These are phyloP conservation scores for Leptographium wingfieldii DNA, from an alignment of 2,329 filamentous ascomycete species.

Conservation along the genomic window DNA sequence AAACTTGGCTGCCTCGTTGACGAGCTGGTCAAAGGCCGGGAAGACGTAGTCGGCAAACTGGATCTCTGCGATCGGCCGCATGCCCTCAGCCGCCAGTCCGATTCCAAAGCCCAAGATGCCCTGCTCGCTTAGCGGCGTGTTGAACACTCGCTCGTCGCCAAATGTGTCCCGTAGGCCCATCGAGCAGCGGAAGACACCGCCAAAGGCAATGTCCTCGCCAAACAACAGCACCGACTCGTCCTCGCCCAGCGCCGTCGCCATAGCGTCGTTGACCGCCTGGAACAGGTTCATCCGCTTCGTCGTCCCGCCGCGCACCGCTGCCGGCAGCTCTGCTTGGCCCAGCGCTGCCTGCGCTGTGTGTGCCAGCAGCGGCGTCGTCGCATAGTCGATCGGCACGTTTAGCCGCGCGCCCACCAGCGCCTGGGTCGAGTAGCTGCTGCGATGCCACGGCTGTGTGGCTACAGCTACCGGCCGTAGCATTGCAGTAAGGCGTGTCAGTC, in stretches of 20 bases:
- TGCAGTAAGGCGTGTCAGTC: neutral
- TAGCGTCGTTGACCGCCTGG: slow-evolving; percentile 82
- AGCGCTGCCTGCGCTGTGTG: slow-evolving; percentile 66
- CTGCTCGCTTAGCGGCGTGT: slow-evolving; percentile 88
- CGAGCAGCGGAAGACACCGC: slow-evolving; percentile 89
- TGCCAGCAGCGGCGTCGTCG: slow-evolving; percentile 65
- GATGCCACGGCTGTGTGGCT: neutral
- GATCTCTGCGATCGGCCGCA: slow-evolving; percentile 87
- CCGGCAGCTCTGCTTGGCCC: slow-evolving; percentile 56
- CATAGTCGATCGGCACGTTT: slow-evolving; percentile 81
- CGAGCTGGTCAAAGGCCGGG: slow-evolving; percentile 85
- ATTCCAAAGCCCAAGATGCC: slow-evolving; percentile 91
- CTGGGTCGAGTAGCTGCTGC: slow-evolving; percentile 37
- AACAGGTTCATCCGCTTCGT: slow-evolving; percentile 89
- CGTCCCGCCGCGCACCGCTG: slow-evolving; percentile 44
- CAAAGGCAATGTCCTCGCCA: slow-evolving; percentile 93
- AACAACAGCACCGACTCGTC: slow-evolving; percentile 86
- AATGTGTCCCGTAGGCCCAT: slow-evolving; percentile 84
- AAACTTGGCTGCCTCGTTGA: slow-evolving; percentile 86
- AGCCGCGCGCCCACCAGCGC: slow-evolving; percentile 48
- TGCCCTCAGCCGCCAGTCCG: slow-evolving; percentile 77
- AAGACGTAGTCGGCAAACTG: slow-evolving; percentile 94
- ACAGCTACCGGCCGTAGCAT: neutral
- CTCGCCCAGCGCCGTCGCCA: slow-evolving; percentile 66
- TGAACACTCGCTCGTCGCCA: slow-evolving; percentile 83